Evolutionary conservation across 2,329 filamentous ascomycete species (phyloP).

Genomic region (Fusarium hostae): DNA sequence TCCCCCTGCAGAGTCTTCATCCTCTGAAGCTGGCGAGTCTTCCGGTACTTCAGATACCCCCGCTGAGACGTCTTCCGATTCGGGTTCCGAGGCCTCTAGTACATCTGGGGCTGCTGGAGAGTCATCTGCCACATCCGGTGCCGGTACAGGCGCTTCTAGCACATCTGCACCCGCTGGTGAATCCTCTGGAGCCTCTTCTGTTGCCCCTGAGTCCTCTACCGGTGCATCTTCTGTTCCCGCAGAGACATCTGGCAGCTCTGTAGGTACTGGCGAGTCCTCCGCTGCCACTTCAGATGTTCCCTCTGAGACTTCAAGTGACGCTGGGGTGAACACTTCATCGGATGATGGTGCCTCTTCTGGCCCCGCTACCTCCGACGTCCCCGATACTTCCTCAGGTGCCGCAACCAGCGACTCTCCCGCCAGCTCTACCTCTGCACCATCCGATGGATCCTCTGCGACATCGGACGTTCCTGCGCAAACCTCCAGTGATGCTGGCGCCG

Average conservation of each 20-base stretch:
- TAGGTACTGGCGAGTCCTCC: neutral
- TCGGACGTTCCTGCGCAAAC: neutral
- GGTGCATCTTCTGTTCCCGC: neutral
- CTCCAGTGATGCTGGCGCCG: neutral
- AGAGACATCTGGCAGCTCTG: neutral
- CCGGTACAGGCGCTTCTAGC: neutral
- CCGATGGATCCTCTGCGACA: neutral
- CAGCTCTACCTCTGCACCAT: neutral
- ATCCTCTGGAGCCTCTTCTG: neutral
- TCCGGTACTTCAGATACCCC: neutral
- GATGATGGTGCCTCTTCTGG: neutral
- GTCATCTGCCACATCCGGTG: neutral
- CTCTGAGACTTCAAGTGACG: neutral
- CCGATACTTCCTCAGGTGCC: neutral
- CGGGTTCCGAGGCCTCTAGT: neutral
- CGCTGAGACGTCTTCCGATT: neutral
- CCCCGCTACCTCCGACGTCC: neutral
- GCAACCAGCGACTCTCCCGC: neutral
- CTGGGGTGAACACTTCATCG: neutral
- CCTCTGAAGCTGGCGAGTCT: neutral
- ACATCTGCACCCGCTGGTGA: too few species aligned
- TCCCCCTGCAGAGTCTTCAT: neutral
- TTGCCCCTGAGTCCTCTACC: neutral
- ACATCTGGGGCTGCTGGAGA: neutral
- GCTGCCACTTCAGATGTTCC: neutral